phyloP scores from a whole-genome alignment of 345 rosid species.

The Streptanthus diversifolius region DNA sequence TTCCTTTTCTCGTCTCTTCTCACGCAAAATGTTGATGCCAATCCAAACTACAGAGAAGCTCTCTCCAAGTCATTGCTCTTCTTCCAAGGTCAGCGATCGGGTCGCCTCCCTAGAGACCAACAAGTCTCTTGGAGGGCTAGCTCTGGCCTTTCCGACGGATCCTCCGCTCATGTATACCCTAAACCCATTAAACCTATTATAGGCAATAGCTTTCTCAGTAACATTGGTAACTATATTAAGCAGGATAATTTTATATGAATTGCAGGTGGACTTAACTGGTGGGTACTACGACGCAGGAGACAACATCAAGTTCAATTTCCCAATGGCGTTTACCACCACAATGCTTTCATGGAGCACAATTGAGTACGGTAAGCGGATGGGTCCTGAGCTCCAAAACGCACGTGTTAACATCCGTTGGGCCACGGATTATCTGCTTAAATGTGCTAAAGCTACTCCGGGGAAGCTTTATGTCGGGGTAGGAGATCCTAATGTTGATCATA shows the following conservation, averaged over 20 bases:
- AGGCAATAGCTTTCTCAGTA: neutral
- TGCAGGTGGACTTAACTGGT: conserved; percentile 79
- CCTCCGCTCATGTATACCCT: conserved; percentile 45
- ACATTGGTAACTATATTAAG: neutral
- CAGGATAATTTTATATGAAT: neutral
- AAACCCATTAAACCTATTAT: neutral
- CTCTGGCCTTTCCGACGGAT: conserved; percentile 81
- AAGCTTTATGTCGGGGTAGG: conserved; percentile 91
- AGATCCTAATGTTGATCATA: conserved; percentile 82
- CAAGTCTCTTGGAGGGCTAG: conserved; percentile 62
- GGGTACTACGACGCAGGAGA: conserved; percentile 97
- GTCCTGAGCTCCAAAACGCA: conserved; percentile 52
- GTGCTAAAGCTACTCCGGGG: conserved; percentile 70
- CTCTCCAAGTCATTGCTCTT: conserved; percentile 72
- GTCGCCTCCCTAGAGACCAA: conserved; percentile 56
- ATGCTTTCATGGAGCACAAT: conserved; percentile 87
- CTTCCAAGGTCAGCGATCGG: conserved; percentile 92
- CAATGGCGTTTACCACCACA: conserved; percentile 92
- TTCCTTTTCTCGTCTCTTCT: conserved; percentile 28
- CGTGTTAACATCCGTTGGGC: conserved; percentile 80
- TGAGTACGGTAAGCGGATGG: conserved; percentile 73
- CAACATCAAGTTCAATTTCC: conserved; percentile 86
- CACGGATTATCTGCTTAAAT: conserved; percentile 75
- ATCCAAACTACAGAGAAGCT: conserved; percentile 77
- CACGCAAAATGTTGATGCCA: conserved; percentile 38